A percentile compares a stretch with the other conserved stretches of the same genome.
phyloP scores from a whole-genome alignment of 768 basidiomycete genomes.

The Russula virescens region DNA sequence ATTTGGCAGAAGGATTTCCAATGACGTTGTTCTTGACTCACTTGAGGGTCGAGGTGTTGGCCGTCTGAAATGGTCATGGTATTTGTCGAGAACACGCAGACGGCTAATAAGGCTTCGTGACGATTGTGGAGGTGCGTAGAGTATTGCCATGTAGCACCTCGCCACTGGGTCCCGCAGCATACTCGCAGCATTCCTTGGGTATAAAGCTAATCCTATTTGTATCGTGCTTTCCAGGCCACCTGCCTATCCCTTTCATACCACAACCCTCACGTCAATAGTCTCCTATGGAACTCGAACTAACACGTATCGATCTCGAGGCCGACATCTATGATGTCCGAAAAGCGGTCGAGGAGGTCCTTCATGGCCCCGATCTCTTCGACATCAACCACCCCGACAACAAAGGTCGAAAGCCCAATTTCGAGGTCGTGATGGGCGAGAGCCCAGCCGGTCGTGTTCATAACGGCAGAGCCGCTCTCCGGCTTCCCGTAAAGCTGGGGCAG shows the following conservation, averaged over 20 bases:
- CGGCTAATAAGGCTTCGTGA: too few relatives aligned
- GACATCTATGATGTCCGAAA: slow-evolving; percentile 54
- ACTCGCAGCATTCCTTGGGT: too few relatives aligned
- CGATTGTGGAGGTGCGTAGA: too few relatives aligned
- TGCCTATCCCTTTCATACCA: neutral
- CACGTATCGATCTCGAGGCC: slow-evolving; percentile 34
- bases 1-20: slow-evolving; percentile 72
- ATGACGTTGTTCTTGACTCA: slow-evolving; percentile 70
- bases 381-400: slow-evolving; percentile 30
- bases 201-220: too few relatives aligned
- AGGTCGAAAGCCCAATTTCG: slow-evolving; percentile 49
- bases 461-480: slow-evolving; percentile 39
- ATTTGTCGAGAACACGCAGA: too few relatives aligned
- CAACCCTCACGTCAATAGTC: too few relatives aligned
- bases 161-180: neutral
- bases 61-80: slow-evolving; percentile 29
- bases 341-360: slow-evolving; percentile 50
- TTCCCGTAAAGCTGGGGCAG: slow-evolving; percentile 33
- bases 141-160: too few relatives aligned
- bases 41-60: slow-evolving; percentile 45
- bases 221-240: neutral
- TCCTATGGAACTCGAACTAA: slow-evolving; percentile 38
- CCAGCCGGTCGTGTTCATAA: slow-evolving; percentile 50
- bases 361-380: slow-evolving; percentile 45
- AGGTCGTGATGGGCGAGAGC: slow-evolving; percentile 47